Conservation (phyloP, 2,329 filamentous ascomycete genomes). For the Balansia obtecta region DNA sequence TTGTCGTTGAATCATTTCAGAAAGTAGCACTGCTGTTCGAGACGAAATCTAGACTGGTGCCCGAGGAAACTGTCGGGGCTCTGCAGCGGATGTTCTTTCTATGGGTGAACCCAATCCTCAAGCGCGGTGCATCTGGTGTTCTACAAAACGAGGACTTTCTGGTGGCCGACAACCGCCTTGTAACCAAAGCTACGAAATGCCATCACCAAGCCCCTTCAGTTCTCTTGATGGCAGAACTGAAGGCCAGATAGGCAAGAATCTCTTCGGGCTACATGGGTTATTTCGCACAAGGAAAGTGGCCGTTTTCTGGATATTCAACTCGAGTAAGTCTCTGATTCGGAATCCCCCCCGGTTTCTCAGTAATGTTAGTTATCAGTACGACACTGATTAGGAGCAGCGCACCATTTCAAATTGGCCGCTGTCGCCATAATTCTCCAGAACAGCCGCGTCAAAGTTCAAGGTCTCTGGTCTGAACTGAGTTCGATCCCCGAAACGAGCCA, state of each 20-base stretch:
- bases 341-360: background rate
- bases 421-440: background rate
- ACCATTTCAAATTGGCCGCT: background rate
- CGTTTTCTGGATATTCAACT: background rate
- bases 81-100: background rate
- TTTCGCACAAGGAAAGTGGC: background rate
- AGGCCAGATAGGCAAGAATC: background rate
- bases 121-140: background rate
- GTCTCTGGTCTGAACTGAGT: background rate
- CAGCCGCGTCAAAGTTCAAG: background rate
- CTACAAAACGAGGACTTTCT: background rate
- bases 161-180: background rate
- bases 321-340: background rate
- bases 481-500: background rate
- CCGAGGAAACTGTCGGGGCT: background rate
- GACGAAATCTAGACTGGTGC: background rate
- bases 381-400: background rate
- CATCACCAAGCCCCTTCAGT: background rate
- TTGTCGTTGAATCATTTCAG: background rate
- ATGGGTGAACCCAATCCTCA: background rate
- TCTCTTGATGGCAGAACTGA: background rate
- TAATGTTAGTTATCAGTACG: background rate
- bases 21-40: background rate
- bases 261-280: background rate
- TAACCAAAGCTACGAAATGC: background rate